Evolutionary conservation across 257 asterid species (phyloP).

Genomic region (Penstemon eatonii): DNA sequence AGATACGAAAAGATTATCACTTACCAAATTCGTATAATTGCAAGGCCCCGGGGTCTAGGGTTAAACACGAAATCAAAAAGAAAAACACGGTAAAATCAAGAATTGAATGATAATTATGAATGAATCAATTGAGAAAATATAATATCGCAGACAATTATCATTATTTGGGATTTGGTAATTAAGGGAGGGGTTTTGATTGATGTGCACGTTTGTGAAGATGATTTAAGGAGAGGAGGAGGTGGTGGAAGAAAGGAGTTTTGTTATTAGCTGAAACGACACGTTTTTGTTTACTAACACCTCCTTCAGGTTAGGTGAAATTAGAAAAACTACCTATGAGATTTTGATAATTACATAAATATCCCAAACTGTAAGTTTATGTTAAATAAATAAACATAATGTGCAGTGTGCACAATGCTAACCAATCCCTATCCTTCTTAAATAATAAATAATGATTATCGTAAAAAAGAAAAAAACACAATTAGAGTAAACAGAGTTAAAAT

Average conservation of each 20-base stretch:
- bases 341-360: no score
- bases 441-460: no score
- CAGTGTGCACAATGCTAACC: no score
- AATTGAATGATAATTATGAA: neutral
- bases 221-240: neutral
- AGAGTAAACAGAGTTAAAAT: no score
- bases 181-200: constrained; percentile 27
- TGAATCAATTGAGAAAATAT: neutral
- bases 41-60: constrained; percentile 10
- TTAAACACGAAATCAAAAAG: constrained; percentile 14
- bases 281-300: neutral
- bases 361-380: no score
- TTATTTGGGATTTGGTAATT: constrained; percentile 13
- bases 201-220: constrained; percentile 28
- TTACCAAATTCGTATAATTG: constrained; percentile 22
- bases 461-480: no score
- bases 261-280: constrained; percentile 33
- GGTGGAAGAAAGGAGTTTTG: neutral
- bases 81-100: constrained; percentile 13
- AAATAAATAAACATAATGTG: no score
- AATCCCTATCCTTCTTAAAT: no score
- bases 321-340: no score
- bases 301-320: no score
- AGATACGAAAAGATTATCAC: neutral
- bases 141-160: neutral